Conservation (phyloP, 805 yeast species). For the Kodamaea nitidulidarum region DNA sequence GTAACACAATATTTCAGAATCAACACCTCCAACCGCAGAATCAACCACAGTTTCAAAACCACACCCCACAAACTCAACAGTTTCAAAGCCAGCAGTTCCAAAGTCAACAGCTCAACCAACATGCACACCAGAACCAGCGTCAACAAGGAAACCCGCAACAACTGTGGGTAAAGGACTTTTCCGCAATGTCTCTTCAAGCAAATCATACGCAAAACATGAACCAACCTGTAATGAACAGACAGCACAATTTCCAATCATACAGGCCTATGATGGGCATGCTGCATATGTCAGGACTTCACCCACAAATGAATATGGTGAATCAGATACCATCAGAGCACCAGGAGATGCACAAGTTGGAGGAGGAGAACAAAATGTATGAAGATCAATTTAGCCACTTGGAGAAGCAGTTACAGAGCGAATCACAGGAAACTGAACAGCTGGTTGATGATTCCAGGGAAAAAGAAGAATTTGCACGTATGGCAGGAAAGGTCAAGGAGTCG, state of each 20-base stretch:
- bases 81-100: too few species aligned
- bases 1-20: conserved; percentile 6
- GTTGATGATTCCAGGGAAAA: conserved; percentile 20
- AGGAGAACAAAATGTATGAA: conserved; percentile 24
- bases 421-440: conserved; percentile 6
- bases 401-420: conserved; percentile 20
- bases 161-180: conserved; percentile 30
- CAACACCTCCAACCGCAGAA: conserved; percentile 4
- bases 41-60: conserved; percentile 6
- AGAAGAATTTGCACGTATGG: conserved; percentile 38
- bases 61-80: too few species aligned
- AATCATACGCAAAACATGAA: conserved; percentile 21
- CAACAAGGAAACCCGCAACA: conserved; percentile 6
- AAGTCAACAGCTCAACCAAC: conserved; percentile 8
- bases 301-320: neutral
- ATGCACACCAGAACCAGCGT: conserved; percentile 5
- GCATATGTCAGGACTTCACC: neutral
- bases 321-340: conserved; percentile 23
- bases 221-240: conserved; percentile 1
- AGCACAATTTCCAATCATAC: neutral
- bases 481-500: conserved; percentile 31
- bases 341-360: conserved; percentile 24
- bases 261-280: neutral
- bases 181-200: conserved; percentile 18
- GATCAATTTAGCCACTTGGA: conserved; percentile 33